Percentiles rank a stretch among this genome's conserved stretches.
These are phyloP conservation scores for Citrus australasica DNA, from an alignment of 345 rosid species.

Conservation along the genomic window DNA sequence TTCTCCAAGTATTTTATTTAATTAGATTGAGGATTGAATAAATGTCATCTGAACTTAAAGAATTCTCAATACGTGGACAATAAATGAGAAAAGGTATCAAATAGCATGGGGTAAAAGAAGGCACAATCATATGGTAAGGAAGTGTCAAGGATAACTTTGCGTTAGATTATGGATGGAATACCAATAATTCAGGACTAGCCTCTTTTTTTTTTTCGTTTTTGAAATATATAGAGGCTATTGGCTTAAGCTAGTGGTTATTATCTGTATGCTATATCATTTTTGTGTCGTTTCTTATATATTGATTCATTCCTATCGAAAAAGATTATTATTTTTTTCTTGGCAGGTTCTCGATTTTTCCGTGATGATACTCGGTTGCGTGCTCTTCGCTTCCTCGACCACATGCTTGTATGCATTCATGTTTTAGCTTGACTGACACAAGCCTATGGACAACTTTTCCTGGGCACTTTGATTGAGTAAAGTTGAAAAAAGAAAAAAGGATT, in stretches of 20 bases:
- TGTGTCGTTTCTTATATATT: neutral
- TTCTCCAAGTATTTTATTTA: neutral
- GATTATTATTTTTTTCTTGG: constrained; percentile 14
- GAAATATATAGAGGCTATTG: neutral
- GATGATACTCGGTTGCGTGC: constrained; percentile 96
- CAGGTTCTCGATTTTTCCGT: constrained; percentile 88
- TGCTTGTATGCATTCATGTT: constrained; percentile 70
- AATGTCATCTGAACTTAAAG: neutral
- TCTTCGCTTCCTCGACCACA: constrained; percentile 97
- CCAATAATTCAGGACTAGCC: neutral
- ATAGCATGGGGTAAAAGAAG: neutral
- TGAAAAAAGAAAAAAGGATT: neutral
- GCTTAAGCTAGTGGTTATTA: neutral
- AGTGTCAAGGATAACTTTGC: neutral
- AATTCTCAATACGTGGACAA: neutral
- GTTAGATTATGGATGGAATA: neutral
- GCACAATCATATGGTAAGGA: neutral
- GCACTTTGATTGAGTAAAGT: constrained; percentile 5
- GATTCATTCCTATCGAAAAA: constrained; percentile 7
- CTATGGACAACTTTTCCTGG: constrained; percentile 10
- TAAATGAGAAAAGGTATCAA: neutral
- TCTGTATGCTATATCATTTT: constrained; percentile 1
- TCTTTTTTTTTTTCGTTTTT: neutral
- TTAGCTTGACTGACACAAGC: constrained; percentile 9
- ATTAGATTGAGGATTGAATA: neutral